A percentile compares a stretch with the other conserved stretches of the same genome.
Evolutionary conservation across 2,329 filamentous ascomycete genomes (phyloP).

Genomic region (Aureobasidium lini): DNA sequence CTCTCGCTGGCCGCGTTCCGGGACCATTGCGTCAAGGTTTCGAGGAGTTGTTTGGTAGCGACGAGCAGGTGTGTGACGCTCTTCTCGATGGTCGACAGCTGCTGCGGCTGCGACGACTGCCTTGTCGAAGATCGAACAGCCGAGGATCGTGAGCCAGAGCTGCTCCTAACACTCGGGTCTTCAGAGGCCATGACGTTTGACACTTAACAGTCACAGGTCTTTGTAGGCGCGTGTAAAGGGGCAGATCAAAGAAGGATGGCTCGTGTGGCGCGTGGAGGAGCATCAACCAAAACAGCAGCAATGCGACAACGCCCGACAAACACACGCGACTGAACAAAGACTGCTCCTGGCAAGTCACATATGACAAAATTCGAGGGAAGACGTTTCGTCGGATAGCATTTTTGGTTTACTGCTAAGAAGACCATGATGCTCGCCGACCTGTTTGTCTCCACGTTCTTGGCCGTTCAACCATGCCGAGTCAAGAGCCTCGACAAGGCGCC

Average conservation of each 20-base stretch:
- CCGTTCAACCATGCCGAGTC: not conserved
- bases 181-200: constrained; percentile 10
- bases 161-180: constrained; percentile 51
- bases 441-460: not conserved
- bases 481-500: not conserved
- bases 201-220: not conserved
- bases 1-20: constrained; percentile 84
- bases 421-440: not conserved
- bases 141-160: constrained; percentile 41
- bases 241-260: not conserved
- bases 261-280: not conserved
- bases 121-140: constrained; percentile 27
- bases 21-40: constrained; percentile 97
- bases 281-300: not conserved
- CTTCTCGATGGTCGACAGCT: constrained; percentile 96
- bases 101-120: constrained; percentile 53
- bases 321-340: not conserved
- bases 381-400: not conserved
- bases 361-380: not conserved
- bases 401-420: not conserved
- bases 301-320: not conserved
- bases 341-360: not conserved
- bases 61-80: constrained; percentile 96
- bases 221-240: not conserved
- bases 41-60: constrained; percentile 93